These are phyloP conservation scores for Zygnema cylindricum DNA, from an alignment of 139 green algal species.

Conservation along the genomic window DNA sequence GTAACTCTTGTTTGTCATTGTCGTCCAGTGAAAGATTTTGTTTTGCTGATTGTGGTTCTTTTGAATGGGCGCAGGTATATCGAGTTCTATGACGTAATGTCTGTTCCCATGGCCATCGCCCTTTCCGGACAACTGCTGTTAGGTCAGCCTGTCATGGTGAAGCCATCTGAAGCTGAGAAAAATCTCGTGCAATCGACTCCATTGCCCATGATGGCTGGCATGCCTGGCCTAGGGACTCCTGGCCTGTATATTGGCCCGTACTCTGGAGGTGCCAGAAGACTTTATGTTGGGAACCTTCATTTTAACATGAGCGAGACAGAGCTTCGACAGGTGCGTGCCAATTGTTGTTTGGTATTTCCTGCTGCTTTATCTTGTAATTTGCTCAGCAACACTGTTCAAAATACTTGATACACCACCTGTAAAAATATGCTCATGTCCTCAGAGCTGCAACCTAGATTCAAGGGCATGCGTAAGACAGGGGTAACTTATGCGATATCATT, in stretches of 20 bases:
- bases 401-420: too few species aligned
- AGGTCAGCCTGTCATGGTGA: conserved; percentile 90
- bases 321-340: conserved; percentile 36
- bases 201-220: conserved; percentile 29
- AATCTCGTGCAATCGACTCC: conserved; percentile 85
- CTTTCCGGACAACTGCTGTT: conserved; percentile 85
- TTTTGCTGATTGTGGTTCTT: too few species aligned
- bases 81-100: conserved; percentile 76
- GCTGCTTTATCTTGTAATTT: too few species aligned
- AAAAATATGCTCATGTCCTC: too few species aligned
- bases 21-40: too few species aligned
- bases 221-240: conserved; percentile 26
- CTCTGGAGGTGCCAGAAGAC: conserved; percentile 7
- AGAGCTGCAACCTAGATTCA: too few species aligned
- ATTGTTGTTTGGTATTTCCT: too few species aligned
- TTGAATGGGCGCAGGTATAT: conserved; percentile 83
- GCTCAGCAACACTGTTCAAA: too few species aligned
- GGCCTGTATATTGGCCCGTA: conserved; percentile 30
- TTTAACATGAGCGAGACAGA: conserved; percentile 62
- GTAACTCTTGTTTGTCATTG: too few species aligned
- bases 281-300: conserved; percentile 68
- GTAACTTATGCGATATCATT: too few species aligned
- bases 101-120: conserved; percentile 76
- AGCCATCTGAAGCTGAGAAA: conserved; percentile 85
- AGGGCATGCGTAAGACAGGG: too few species aligned